Percentiles rank a stretch among this genome's conserved stretches.
phyloP scores from a whole-genome alignment of 176 grass and related monocot species.

The Oryza longistaminata region DNA sequence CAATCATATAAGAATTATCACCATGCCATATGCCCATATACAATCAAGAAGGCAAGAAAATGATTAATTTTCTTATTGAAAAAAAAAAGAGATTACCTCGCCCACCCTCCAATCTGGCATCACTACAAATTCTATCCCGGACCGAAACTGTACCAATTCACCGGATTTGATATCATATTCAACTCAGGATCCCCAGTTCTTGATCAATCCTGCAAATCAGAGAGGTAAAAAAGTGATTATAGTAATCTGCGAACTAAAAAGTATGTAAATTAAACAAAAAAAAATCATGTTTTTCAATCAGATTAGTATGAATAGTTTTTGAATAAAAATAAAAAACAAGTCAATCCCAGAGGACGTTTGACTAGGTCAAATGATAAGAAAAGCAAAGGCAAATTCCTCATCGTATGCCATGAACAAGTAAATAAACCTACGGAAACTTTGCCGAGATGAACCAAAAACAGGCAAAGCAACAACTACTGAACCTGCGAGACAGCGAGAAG shows the following conservation, averaged over 20 bases:
- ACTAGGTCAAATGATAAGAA: not conserved
- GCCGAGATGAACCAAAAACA: not conserved
- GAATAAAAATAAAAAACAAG: not conserved
- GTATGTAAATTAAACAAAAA: not conserved
- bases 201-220: conserved; percentile 32
- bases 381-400: not conserved
- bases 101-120: conserved; percentile 63
- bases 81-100: conserved; percentile 41
- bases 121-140: conserved; percentile 64
- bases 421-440: not conserved
- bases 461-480: too few relatives aligned
- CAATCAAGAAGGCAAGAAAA: conserved; percentile 8
- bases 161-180: conserved; percentile 66
- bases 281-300: not conserved
- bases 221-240: not conserved
- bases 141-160: conserved; percentile 48
- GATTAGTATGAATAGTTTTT: not conserved
- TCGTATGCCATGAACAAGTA: not conserved
- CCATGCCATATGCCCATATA: conserved; percentile 5
- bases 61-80: not conserved
- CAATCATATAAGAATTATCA: not conserved
- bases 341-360: not conserved
- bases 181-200: conserved; percentile 43
- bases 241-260: not conserved
- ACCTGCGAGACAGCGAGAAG: not conserved